phyloP scores from a whole-genome alignment of 2,329 filamentous ascomycete species.

The Fusarium decemcellulare region DNA sequence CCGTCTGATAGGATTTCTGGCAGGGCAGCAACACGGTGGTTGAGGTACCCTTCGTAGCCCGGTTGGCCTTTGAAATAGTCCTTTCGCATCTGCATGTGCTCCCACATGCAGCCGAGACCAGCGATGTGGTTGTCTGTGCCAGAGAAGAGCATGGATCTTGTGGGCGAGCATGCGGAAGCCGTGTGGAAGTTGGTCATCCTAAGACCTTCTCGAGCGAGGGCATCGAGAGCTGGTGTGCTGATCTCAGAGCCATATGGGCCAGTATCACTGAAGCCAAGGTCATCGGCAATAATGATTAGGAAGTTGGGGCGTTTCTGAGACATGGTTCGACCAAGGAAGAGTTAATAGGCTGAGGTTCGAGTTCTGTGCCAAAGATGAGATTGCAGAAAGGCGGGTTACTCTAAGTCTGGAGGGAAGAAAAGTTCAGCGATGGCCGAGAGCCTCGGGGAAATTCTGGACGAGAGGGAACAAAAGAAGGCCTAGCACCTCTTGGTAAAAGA shows the following conservation, averaged over 20 bases:
- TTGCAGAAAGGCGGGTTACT: too few relatives aligned
- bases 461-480: too few relatives aligned
- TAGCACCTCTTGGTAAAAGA: too few relatives aligned
- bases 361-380: too few relatives aligned
- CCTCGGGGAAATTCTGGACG: too few relatives aligned
- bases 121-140: slow-evolving; percentile 70
- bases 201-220: slow-evolving; percentile 61
- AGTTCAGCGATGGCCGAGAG: too few relatives aligned
- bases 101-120: slow-evolving; percentile 64
- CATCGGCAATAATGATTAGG: slow-evolving; percentile 44
- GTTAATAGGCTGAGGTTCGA: too few relatives aligned
- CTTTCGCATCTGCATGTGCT: slow-evolving; percentile 43
- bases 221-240: slow-evolving; percentile 68
- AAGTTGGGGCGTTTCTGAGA: slow-evolving; percentile 36
- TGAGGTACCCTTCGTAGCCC: slow-evolving; percentile 51
- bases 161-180: slow-evolving; percentile 70
- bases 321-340: background rate
- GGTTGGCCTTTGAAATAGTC: background rate
- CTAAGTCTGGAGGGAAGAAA: too few relatives aligned
- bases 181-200: slow-evolving; percentile 72
- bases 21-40: slow-evolving; percentile 46
- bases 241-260: slow-evolving; percentile 67
- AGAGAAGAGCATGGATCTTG: slow-evolving; percentile 71
- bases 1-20: slow-evolving; percentile 46
- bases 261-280: slow-evolving; percentile 42